Conservation (phyloP, 768 basidiomycete species). For the Serendipita vermifera region DNA sequence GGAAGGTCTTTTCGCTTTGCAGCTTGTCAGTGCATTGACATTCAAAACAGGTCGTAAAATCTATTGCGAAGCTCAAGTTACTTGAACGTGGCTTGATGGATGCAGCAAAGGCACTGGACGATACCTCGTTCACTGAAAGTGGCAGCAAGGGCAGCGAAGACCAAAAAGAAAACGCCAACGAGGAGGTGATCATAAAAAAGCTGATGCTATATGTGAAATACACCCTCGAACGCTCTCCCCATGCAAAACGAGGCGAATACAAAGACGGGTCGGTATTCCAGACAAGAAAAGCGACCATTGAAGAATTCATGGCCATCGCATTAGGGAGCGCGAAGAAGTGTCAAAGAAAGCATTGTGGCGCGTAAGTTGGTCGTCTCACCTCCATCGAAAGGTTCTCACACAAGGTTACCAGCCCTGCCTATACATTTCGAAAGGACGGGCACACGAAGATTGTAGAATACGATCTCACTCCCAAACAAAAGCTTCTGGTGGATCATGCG, state of each 20-base stretch:
- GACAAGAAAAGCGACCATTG: conserved; percentile 66
- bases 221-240: conserved; percentile 30
- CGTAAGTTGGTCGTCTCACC: conserved; percentile 41
- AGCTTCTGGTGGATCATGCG: conserved; percentile 39
- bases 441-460: conserved; percentile 91
- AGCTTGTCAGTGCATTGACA: neutral
- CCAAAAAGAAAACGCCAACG: conserved; percentile 39
- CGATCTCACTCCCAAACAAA: conserved; percentile 71
- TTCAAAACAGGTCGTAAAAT: conserved; percentile 57
- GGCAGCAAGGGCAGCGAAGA: conserved; percentile 29
- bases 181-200: conserved; percentile 46
- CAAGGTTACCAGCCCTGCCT: conserved; percentile 48
- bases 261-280: conserved; percentile 84
- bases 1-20: conserved; percentile 31
- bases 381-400: conserved; percentile 9
- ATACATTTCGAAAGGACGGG: conserved; percentile 88
- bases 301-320: conserved; percentile 58
- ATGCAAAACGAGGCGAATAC: conserved; percentile 65
- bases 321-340: conserved; percentile 53
- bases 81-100: conserved; percentile 82
- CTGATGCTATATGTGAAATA: conserved; percentile 54
- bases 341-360: conserved; percentile 59
- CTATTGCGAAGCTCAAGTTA: conserved; percentile 71
- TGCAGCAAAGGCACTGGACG: conserved; percentile 64
- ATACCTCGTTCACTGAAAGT: conserved; percentile 34